These are phyloP conservation scores for Chimonanthus salicifolius DNA, from an alignment of 164 flowering plant species.

Conservation along the genomic window DNA sequence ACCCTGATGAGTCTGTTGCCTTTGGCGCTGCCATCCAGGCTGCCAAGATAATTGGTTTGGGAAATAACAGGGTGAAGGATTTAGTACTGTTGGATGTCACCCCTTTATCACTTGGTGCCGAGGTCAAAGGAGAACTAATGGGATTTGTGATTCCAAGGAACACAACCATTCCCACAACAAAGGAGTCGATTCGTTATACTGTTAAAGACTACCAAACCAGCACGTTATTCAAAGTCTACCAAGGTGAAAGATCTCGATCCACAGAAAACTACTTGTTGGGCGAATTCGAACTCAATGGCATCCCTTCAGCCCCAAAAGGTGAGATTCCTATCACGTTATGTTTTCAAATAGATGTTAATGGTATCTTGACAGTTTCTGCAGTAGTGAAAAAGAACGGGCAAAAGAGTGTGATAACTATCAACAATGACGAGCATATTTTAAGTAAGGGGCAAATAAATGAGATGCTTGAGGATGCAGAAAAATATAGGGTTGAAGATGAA, in stretches of 20 bases:
- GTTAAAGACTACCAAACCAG: background rate
- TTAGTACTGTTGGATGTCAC: background rate
- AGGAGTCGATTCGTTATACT: background rate
- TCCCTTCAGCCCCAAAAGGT: background rate
- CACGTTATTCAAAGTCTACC: background rate
- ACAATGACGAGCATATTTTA: constrained; percentile 32
- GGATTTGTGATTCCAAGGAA: too few species aligned
- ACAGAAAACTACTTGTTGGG: background rate
- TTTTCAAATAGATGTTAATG: constrained; percentile 33
- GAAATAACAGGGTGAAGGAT: too few species aligned
- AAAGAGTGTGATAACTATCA: constrained; percentile 33
- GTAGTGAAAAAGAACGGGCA: too few species aligned
- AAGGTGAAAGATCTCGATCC: background rate
- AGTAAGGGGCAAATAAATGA: constrained; percentile 38
- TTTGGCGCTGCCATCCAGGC: too few species aligned
- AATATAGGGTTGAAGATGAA: constrained; percentile 41
- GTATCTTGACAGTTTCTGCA: constrained; percentile 22
- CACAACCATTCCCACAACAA: too few species aligned
- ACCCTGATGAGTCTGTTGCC: background rate
- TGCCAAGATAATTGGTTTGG: too few species aligned
- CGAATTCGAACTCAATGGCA: background rate
- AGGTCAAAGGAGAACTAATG: too few species aligned
- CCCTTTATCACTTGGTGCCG: background rate
- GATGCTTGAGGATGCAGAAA: constrained; percentile 47
- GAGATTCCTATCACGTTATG: background rate